Evolutionary conservation across 139 green algal species (phyloP).

Genomic region (Microglena sp.): DNA sequence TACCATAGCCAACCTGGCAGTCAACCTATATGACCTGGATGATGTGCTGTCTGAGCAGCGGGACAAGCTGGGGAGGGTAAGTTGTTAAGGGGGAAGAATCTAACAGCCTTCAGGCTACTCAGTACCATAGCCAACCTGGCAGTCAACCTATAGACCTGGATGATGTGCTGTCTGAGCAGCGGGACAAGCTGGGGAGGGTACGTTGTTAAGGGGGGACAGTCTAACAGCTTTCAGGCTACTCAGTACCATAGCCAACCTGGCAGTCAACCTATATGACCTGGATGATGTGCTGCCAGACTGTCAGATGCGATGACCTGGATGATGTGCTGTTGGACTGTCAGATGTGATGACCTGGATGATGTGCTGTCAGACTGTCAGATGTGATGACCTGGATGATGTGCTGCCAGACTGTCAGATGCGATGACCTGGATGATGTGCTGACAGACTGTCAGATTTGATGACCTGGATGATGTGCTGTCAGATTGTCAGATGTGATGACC

Average conservation of each 20-base stretch:
- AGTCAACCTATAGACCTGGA: conserved; percentile 27
- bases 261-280: conserved; percentile 17
- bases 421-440: too few relatives aligned
- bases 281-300: conserved; percentile 30
- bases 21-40: conserved; percentile 25
- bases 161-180: conserved; percentile 21
- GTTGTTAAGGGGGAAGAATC: too few relatives aligned
- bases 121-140: too few relatives aligned
- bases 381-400: conserved; percentile 18
- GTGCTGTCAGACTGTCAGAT: too few relatives aligned
- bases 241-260: too few relatives aligned
- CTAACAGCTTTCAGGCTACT: neutral
- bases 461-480: conserved; percentile 29
- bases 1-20: too few relatives aligned
- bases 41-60: conserved; percentile 21
- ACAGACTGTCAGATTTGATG: conserved; percentile 16
- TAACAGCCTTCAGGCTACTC: too few relatives aligned
- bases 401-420: conserved; percentile 21
- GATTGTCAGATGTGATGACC: too few relatives aligned
- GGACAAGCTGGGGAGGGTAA: conserved; percentile 22
- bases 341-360: too few relatives aligned
- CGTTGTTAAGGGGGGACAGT: neutral
- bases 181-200: conserved; percentile 23
- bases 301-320: too few relatives aligned
- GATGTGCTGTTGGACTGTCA: too few relatives aligned